Evolutionary conservation across 495 filamentous ascomycete species (phyloP), one percentile per base, ranked within the genome.

Genomic region (Trichocladium antarcticum): DNA sequence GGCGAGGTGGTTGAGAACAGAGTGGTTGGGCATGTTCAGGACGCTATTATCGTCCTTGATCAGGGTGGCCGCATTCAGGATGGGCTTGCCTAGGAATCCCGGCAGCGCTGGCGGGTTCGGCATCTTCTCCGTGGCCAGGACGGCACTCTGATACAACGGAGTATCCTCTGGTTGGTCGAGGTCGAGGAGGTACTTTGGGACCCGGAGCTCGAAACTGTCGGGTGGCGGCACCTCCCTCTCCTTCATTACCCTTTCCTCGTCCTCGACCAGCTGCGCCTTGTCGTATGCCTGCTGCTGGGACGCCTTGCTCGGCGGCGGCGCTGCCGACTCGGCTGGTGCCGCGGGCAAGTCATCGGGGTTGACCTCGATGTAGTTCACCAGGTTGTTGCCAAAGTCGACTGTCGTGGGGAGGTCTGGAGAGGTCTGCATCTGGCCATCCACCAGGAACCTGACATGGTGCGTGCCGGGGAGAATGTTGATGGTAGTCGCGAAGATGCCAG

Each of bases 1-100:
- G n/a, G 90, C 90, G 39, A 98, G 71, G 64, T 98, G 92, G 55
- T 98, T 98, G 55, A 98, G 68, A 21, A 98, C 87, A 2, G 92
- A 95, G 55, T 98, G 92, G 57, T 97, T 98, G 12, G 92, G 92
- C 72, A 95, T 89, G 43, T 82, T 89, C 34, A 98, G 67, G 37
- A 98, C 93, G 68, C 89, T 95, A 65, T 87, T 93, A 62, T 98
- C 92, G 67, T 97, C 92, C 69, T 96, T 97, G 73, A 95, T 89
- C 2, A 87, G 79, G 6, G 82, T 90, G 6, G 78, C 82, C 37
- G 84, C 84, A 62, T 98, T 98, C 49, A 98, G 68, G 45, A 98
- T 95, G 15, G 89, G 90, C 65, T 95, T 95, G 39, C 84, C 84
- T 32, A 98, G 71, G 72, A 98, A 96, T 49, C 92, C 77, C 22